Percentiles rank a stretch among this genome's conserved stretches.
Conservation (phyloP, 106 monocot species). For the Phalaenopsis aphrodite region DNA sequence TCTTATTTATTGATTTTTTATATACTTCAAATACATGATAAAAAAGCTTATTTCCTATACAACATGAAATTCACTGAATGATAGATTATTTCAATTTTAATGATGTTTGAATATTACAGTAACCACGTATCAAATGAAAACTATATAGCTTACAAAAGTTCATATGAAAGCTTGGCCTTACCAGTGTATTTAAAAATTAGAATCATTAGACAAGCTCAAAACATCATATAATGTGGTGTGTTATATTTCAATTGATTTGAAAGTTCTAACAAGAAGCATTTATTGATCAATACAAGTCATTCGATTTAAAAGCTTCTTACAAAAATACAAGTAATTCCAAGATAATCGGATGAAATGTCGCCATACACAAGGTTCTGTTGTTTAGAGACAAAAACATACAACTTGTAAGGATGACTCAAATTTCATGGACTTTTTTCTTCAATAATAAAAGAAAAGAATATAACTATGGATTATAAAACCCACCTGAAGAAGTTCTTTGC, state of each 20-base stretch:
- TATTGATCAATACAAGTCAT: neutral
- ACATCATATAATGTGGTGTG: neutral
- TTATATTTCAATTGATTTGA: neutral
- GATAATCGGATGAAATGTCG: neutral
- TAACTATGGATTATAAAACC: constrained; percentile 1
- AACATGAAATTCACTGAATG: neutral
- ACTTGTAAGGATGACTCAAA: neutral
- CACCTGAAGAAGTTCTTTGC: constrained; percentile 81
- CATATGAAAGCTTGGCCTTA: neutral
- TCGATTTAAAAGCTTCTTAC: neutral
- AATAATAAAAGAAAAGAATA: neutral
- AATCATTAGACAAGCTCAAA: neutral
- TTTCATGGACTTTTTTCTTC: neutral
- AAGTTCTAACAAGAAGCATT: neutral
- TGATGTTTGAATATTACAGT: neutral
- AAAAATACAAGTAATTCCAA: neutral
- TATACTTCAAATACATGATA: neutral
- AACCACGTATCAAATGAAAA: neutral
- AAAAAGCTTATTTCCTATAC: neutral
- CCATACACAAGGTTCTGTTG: neutral
- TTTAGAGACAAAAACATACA: neutral
- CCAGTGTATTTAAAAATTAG: neutral
- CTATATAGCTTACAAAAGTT: neutral
- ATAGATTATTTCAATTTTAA: neutral
- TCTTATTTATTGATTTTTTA: neutral